Evolutionary conservation across 768 basidiomycete genomes (phyloP), one percentile per base, ranked within the genome.

Genomic region (Chalciporus sphaerocephalus): DNA sequence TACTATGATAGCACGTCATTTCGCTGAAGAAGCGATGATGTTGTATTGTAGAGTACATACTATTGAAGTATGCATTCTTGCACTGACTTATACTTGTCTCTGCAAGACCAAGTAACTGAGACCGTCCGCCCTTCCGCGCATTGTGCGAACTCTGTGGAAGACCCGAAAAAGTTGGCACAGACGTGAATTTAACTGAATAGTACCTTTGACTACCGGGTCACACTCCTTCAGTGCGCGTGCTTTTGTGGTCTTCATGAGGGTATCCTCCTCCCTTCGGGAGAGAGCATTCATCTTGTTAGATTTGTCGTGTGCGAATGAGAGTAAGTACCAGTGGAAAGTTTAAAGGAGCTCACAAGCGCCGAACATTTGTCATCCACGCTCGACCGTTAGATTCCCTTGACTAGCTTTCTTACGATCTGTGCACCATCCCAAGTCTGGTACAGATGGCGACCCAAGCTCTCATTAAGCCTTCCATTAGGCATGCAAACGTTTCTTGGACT

Each of bases 181-280:
- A 15, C 27, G 18, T 23, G 28, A 13, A 12, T 21, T 38, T 3
- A n/a, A 18, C 11, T 15, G 15, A 17, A 21, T 40, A 18, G 30
- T 42, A 54, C 92, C 85, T 79, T 81, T 85, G 4, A 92, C 86
- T 6, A 89, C 50, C 1, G 70, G 50, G 57, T 90, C 85, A 52
- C 91, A 93, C 63, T 88, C 85, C 56, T 79, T 82, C 59, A 92
- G 65, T 11, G 92, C 91, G 46, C 74, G 73, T 13, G 82, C 79
- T 60, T 92, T 93, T 8, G 88, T 86, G 18, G 85, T 73, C 65
- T 93, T 92, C 30, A 86, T 65, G 32, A 94, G 76, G 7, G 83
- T 84, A 36, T 94, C 91, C 62, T 94, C 91, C 69, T 93, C 91
- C 39, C 91, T 77, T 45, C 89, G 78, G 28, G 91, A 93, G 24